Evolutionary conservation across 1,139 yeast species (phyloP).

Genomic region (Suhomyces choctaworum): DNA sequence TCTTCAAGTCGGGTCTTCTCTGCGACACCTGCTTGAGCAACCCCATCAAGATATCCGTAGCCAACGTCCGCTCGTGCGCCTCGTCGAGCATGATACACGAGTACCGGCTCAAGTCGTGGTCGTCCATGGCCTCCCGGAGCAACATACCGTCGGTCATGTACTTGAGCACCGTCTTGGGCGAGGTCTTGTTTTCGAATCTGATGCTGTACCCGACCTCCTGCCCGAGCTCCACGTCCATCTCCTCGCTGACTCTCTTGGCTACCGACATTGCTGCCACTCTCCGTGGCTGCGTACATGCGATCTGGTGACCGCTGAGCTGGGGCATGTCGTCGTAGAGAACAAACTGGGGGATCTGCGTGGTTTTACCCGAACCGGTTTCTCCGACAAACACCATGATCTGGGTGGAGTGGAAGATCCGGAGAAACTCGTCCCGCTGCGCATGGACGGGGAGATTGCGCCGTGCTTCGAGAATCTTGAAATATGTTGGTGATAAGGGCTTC

Average conservation of each 20-base stretch:
- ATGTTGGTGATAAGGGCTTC: slow-evolving; percentile 55
- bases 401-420: slow-evolving; percentile 75
- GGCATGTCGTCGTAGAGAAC: slow-evolving; percentile 92
- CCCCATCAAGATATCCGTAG: slow-evolving; percentile 97
- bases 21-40: slow-evolving; percentile 75
- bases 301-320: slow-evolving; percentile 72
- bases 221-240: slow-evolving; percentile 88
- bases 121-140: slow-evolving; percentile 96
- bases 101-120: slow-evolving; percentile 75
- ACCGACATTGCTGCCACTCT: slow-evolving; percentile 98
- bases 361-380: slow-evolving; percentile 98
- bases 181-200: slow-evolving; percentile 89
- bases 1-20: slow-evolving; percentile 84
- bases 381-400: slow-evolving; percentile 98
- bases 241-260: slow-evolving; percentile 94
- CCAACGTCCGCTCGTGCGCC: slow-evolving; percentile 96
- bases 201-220: slow-evolving; percentile 92
- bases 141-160: slow-evolving; percentile 99
- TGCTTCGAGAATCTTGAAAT: slow-evolving; percentile 71
- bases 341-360: slow-evolving; percentile 96
- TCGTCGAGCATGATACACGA: slow-evolving; percentile 94
- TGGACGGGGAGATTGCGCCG: slow-evolving; percentile 93
- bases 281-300: slow-evolving; percentile 97
- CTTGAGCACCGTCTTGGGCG: slow-evolving; percentile 77
- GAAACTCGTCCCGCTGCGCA: slow-evolving; percentile 86